phyloP scores from a whole-genome alignment of 129 eudicot genomes.

The Flaveria robusta region DNA sequence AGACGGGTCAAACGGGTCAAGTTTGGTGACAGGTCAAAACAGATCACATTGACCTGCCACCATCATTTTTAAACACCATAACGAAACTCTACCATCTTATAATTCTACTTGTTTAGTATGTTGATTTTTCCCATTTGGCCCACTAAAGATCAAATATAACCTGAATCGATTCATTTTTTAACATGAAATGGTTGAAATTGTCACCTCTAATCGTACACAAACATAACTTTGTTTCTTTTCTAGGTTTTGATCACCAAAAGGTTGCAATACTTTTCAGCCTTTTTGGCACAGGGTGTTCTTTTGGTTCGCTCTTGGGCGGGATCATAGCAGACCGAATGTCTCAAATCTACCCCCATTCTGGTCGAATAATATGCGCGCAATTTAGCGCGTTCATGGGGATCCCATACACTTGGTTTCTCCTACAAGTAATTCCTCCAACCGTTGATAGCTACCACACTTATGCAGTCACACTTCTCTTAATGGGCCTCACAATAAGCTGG shows the following conservation, averaged over 20 bases:
- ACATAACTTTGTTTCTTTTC: not conserved
- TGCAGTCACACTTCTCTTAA: constrained; percentile 69
- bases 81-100: too few species aligned
- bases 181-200: not conserved
- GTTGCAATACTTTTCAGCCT: constrained; percentile 77
- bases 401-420: constrained; percentile 86
- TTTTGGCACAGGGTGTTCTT: constrained; percentile 77
- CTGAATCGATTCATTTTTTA: not conserved
- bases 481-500: constrained; percentile 97
- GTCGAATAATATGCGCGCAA: constrained; percentile 91
- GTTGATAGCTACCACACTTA: constrained; percentile 57
- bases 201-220: not conserved
- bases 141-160: not conserved
- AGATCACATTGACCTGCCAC: not conserved
- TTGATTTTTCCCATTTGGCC: not conserved
- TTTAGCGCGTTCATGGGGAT: constrained; percentile 93
- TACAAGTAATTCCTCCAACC: constrained; percentile 68
- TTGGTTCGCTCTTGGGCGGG: constrained; percentile 88
- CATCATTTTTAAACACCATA: not conserved
- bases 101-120: not conserved
- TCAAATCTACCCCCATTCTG: constrained; percentile 70
- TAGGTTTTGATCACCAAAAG: constrained; percentile 91
- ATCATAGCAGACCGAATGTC: constrained; percentile 75
- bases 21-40: not conserved
- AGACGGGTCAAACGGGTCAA: not conserved